Conservation (phyloP, 768 basidiomycete species). For the Leccinellum rugosiceps region DNA sequence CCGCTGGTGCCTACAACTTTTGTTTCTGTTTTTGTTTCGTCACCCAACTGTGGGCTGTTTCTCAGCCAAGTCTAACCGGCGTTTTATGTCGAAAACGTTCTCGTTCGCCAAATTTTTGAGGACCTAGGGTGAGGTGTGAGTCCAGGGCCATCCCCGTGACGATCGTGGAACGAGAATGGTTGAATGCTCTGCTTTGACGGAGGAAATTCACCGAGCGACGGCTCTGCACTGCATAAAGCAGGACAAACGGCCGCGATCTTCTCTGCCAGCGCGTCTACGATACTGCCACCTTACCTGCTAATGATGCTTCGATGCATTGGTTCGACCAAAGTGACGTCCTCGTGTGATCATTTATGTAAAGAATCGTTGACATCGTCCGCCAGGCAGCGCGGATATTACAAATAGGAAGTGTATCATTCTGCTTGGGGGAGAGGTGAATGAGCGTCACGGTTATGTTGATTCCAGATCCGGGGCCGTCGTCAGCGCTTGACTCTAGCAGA, state of each 20-base stretch:
- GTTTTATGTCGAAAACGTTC: background rate
- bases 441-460: background rate
- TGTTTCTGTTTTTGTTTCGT: background rate
- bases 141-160: background rate
- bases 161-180: background rate
- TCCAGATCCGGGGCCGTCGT: background rate
- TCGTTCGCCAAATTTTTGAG: background rate
- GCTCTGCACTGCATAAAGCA: background rate
- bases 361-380: background rate
- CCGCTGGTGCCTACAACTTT: background rate
- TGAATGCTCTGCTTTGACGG: background rate
- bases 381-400: background rate
- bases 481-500: background rate
- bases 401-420: background rate
- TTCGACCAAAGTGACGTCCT: background rate
- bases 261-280: background rate
- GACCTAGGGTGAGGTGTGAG: background rate
- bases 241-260: background rate
- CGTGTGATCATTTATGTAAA: background rate
- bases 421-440: background rate
- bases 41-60: background rate
- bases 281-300: background rate
- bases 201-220: background rate
- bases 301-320: background rate
- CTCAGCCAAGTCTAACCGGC: background rate